Conservation (phyloP, 2,329 filamentous ascomycete genomes). For the Dactylonectria macrodidyma region DNA sequence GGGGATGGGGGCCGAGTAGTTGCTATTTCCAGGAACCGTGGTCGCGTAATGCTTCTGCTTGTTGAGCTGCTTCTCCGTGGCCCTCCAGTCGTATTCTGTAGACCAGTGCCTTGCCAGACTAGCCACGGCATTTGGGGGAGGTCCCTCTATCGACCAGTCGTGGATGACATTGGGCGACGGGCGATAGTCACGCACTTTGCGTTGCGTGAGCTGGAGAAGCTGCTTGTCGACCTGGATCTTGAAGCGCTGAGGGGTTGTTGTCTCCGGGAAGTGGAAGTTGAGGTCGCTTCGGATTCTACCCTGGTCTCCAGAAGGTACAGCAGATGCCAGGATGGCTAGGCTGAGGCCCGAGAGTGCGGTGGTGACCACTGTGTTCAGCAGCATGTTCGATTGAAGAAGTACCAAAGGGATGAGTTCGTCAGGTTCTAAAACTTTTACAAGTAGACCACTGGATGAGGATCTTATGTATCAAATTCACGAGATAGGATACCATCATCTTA, state of each 20-base stretch:
- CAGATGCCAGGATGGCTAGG: too few species aligned
- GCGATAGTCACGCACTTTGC: constrained; percentile 24
- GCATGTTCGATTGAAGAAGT: too few species aligned
- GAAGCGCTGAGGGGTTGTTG: constrained; percentile 8
- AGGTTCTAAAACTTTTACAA: too few species aligned
- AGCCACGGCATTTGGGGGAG: not conserved
- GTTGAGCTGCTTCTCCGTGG: constrained; percentile 30
- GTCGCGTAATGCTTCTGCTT: constrained; percentile 46
- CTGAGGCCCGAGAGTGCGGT: too few species aligned
- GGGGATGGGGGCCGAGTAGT: constrained; percentile 26
- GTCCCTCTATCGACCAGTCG: constrained; percentile 15
- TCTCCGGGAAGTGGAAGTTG: too few species aligned
- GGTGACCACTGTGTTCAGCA: too few species aligned
- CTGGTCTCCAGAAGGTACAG: too few species aligned
- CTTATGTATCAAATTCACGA: too few species aligned
- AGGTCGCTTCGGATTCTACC: too few species aligned
- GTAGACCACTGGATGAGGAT: too few species aligned
- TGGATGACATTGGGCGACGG: not conserved
- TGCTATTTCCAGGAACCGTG: constrained; percentile 14
- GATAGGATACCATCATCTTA: too few species aligned
- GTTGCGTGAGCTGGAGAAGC: constrained; percentile 22
- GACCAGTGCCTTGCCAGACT: constrained; percentile 35
- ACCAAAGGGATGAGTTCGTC: too few species aligned
- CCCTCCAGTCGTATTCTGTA: constrained; percentile 42
- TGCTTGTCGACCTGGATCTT: constrained; percentile 2